These are phyloP conservation scores for Acidiella bohemica DNA, from an alignment of 495 filamentous ascomycete species.

Conservation along the genomic window DNA sequence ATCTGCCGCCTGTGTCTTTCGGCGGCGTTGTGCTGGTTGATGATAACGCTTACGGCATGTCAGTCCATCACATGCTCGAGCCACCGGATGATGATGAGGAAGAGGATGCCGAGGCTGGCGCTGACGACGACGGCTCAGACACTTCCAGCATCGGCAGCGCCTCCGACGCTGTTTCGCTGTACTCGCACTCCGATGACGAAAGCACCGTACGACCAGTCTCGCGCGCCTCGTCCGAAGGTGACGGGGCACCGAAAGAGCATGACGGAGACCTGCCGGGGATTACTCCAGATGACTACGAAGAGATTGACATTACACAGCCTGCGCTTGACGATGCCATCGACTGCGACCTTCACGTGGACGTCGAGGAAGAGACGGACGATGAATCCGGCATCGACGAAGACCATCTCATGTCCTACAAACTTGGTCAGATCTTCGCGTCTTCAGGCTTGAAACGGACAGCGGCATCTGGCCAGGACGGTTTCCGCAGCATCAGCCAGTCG, in stretches of 20 bases:
- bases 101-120: constrained; percentile 21
- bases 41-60: constrained; percentile 75
- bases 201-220: constrained; percentile 18
- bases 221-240: constrained; percentile 2
- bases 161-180: constrained; percentile 7
- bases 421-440: constrained; percentile 78
- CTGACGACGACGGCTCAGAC: constrained; percentile 14
- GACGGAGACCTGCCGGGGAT: constrained; percentile 21
- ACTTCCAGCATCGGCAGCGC: constrained; percentile 15
- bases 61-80: constrained; percentile 91
- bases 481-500: constrained; percentile 25
- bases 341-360: constrained; percentile 64
- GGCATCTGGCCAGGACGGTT: constrained; percentile 29
- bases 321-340: constrained; percentile 43
- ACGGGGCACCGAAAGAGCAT: constrained; percentile 5
- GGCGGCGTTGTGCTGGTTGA: constrained; percentile 79
- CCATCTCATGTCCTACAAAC: constrained; percentile 59
- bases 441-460: constrained; percentile 66
- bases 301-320: constrained; percentile 38
- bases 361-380: constrained; percentile 56
- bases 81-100: constrained; percentile 52
- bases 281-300: constrained; percentile 21
- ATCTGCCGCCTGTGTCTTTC: constrained; percentile 78
- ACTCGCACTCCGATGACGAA: constrained; percentile 14
- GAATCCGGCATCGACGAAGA: constrained; percentile 51